A percentile compares a stretch with the other conserved stretches of the same genome.
phyloP scores from a whole-genome alignment of 495 filamentous ascomycete species.

The Aspergillus campestris region DNA sequence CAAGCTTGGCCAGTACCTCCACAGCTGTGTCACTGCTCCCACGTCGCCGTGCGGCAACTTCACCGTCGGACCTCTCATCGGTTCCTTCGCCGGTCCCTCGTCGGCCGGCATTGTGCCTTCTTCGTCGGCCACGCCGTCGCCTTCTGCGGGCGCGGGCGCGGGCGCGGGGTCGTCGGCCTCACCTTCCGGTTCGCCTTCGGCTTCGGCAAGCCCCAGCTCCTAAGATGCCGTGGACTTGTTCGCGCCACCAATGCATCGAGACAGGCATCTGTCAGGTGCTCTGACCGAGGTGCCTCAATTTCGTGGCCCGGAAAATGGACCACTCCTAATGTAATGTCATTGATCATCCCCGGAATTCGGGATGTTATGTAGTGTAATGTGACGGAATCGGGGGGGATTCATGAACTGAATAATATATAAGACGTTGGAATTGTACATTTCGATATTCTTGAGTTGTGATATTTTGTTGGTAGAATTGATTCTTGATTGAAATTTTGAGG shows the following conservation, averaged over 20 bases:
- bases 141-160: background rate
- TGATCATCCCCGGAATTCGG: background rate
- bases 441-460: background rate
- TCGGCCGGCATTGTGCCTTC: conserved; percentile 1
- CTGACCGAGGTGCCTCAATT: no score
- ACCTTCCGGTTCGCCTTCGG: conserved; percentile 2
- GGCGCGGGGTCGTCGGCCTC: conserved; percentile 1
- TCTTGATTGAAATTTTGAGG: background rate
- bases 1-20: conserved; percentile 20
- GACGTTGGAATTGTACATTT: background rate
- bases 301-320: no score
- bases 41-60: conserved; percentile 14
- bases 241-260: no score
- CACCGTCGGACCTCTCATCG: conserved; percentile 18
- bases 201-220: background rate
- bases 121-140: conserved; percentile 4
- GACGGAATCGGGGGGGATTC: background rate
- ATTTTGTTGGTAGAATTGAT: conserved; percentile 4
- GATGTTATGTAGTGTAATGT: conserved; percentile 2
- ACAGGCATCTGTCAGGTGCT: background rate
- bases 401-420: background rate
- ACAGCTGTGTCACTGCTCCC: conserved; percentile 19
- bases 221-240: background rate
- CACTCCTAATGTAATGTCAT: conserved; percentile 1
- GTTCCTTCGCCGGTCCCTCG: conserved; percentile 7